Base-by-base conservation (phyloP, 2,329 filamentous ascomycete genomes). In the Pestalotiopsis fici region DNA sequence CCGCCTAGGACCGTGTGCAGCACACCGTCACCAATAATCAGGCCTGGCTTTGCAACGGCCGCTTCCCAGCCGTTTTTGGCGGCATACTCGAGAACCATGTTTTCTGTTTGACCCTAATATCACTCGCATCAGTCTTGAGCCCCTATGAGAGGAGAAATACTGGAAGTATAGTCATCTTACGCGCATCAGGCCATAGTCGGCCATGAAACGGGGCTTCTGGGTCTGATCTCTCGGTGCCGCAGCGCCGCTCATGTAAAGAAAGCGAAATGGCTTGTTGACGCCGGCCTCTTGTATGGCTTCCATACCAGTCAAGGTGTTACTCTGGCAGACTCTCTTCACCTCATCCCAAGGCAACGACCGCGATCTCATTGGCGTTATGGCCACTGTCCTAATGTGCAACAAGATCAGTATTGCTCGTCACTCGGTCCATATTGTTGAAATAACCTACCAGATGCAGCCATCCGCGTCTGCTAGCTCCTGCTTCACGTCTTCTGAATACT, bases 131-230 rank as follows among this genome's bases (percentile, higher is more conserved):
- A 35, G 57, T 28, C 25, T 60, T 13, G n/a, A 31, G 5, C n/a
- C 28, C 13, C n/a, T n/a, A n/a, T n/a, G n/a, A n/a, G 27, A 12
- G n/a, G 6, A 31, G 11, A 12, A 23, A 5, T 9, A 59, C 27
- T 62, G 35, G 13, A 5, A 64, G 27, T 59, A 3, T 50, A 21
- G 43, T n/a, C 5, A 23, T n/a, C 79, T 69, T 75, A 86, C 86
- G n/a, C 86, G 74, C 79, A 87, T 80, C 11, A 82, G 66, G 7
- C 63, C 69, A 66, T 87, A 87, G 54, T 85, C 75, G 0, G 73
- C 71, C 31, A 80, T 70, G 7, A 80, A 70, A 67, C 68, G 72
- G 1, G 79, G 81, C 64, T 75, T 83, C 73, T 85, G 82, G 13
- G 71, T 78, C 23, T 77, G 82, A 59, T 88, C 85, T 1, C 83